These are phyloP conservation scores for Stemphylium beticola DNA, from an alignment of 2,329 filamentous ascomycete species.

Conservation along the genomic window DNA sequence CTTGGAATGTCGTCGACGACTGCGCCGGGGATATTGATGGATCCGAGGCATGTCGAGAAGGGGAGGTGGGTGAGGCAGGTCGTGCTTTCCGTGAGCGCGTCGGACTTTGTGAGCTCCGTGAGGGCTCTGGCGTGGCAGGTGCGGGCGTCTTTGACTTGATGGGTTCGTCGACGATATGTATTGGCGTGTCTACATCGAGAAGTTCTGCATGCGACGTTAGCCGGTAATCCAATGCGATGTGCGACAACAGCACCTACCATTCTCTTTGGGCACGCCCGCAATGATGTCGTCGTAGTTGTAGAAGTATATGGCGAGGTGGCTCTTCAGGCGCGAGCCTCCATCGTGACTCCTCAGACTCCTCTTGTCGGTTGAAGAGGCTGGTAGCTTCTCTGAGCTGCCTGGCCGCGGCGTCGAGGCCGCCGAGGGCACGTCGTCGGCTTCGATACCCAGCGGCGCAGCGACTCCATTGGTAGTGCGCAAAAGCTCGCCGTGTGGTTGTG, in stretches of 20 bases:
- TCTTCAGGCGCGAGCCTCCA: constrained; percentile 81
- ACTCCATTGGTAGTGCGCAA: constrained; percentile 54
- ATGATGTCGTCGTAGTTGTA: constrained; percentile 94
- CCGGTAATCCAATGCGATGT: constrained; percentile 1
- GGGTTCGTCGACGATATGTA: constrained; percentile 71
- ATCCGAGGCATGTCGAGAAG: constrained; percentile 21
- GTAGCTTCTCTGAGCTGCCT: constrained; percentile 33
- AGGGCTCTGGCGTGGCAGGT: constrained; percentile 22
- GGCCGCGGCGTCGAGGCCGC: constrained; percentile 40
- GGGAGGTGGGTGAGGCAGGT: constrained; percentile 24
- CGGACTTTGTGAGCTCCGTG: constrained; percentile 33
- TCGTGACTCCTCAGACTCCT: constrained; percentile 87
- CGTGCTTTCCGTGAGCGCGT: constrained; percentile 33
- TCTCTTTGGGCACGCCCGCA: constrained; percentile 79
- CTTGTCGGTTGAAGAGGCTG: constrained; percentile 59
- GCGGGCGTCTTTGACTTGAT: constrained; percentile 34
- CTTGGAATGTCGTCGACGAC: constrained; percentile 42
- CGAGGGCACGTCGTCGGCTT: constrained; percentile 42
- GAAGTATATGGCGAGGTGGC: constrained; percentile 89
- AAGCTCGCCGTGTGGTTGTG: constrained; percentile 52
- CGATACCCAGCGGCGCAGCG: constrained; percentile 40
- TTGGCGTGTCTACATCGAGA: constrained; percentile 73
- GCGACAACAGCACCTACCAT: constrained; percentile 61
- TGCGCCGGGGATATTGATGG: constrained; percentile 23
- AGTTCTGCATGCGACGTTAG: constrained; percentile 63